Evolutionary conservation across 2,329 filamentous ascomycete genomes (phyloP).

Genomic region (Diaporthe capsici): DNA sequence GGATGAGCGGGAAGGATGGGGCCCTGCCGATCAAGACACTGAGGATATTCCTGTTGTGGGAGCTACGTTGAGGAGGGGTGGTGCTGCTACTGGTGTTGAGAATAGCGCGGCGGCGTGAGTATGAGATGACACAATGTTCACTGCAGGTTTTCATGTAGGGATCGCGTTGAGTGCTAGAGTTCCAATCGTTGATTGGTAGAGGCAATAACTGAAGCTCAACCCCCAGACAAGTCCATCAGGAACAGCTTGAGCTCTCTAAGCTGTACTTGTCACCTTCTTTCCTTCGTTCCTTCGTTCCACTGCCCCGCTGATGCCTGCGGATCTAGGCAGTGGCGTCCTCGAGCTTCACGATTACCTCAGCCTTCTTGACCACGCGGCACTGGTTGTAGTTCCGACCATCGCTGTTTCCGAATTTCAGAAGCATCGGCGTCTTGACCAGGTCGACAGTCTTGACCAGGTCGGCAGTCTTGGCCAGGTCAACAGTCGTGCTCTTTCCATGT

Average conservation of each 20-base stretch:
- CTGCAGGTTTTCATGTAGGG: background rate
- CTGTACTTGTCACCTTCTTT: no score
- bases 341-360: background rate
- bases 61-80: background rate
- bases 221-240: no score
- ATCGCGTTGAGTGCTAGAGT: rapidly evolving
- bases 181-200: background rate
- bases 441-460: background rate
- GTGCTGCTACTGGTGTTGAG: conserved; percentile 28
- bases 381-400: background rate
- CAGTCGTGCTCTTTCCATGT: background rate
- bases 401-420: background rate
- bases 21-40: conserved; percentile 24
- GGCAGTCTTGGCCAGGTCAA: background rate
- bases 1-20: conserved; percentile 55
- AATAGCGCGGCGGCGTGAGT: background rate
- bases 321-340: background rate
- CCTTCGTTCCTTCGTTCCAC: no score
- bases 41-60: conserved; percentile 19
- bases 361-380: background rate
- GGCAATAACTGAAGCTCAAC: no score
- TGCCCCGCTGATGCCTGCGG: rapidly evolving
- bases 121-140: background rate
- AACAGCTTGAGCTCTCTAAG: background rate
- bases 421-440: background rate